phyloP scores from a whole-genome alignment of 2,329 filamentous ascomycete genomes.

The Fusarium chuoi region DNA sequence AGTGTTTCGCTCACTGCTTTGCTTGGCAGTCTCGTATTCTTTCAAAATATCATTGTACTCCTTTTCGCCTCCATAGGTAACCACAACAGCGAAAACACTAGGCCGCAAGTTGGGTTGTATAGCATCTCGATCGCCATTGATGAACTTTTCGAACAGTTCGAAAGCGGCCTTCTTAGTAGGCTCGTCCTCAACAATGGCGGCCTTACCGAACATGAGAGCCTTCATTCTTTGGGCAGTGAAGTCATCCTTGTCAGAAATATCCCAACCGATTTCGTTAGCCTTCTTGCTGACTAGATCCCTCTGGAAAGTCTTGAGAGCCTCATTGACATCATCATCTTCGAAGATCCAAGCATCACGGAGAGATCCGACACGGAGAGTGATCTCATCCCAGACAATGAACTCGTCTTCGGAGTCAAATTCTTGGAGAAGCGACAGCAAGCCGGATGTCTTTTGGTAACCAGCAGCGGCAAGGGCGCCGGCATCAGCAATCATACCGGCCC shows the following conservation, averaged over 20 bases:
- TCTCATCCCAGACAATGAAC: conserved; percentile 96
- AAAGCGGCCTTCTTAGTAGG: conserved; percentile 81
- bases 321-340: conserved; percentile 77
- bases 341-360: conserved; percentile 84
- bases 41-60: conserved; percentile 45
- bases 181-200: conserved; percentile 83
- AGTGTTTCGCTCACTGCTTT: conserved; percentile 87
- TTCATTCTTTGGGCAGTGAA: conserved; percentile 97
- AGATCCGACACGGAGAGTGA: conserved; percentile 80
- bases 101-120: conserved; percentile 92
- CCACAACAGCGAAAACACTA: conserved; percentile 84
- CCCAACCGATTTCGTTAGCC: conserved; percentile 89
- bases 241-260: conserved; percentile 83
- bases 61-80: conserved; percentile 83
- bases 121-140: conserved; percentile 79
- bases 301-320: conserved; percentile 86
- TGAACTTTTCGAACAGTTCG: conserved; percentile 90
- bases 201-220: conserved; percentile 85
- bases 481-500: conserved; percentile 94
- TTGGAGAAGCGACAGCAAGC: conserved; percentile 84
- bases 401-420: conserved; percentile 85
- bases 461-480: conserved; percentile 89
- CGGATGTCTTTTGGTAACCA: conserved; percentile 93
- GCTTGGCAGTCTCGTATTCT: conserved; percentile 62
- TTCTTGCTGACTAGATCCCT: conserved; percentile 79